Percentiles rank a stretch among this genome's conserved stretches.
These are phyloP conservation scores for Ascochyta fabae DNA, from an alignment of 2,329 filamentous ascomycete species.

Conservation along the genomic window DNA sequence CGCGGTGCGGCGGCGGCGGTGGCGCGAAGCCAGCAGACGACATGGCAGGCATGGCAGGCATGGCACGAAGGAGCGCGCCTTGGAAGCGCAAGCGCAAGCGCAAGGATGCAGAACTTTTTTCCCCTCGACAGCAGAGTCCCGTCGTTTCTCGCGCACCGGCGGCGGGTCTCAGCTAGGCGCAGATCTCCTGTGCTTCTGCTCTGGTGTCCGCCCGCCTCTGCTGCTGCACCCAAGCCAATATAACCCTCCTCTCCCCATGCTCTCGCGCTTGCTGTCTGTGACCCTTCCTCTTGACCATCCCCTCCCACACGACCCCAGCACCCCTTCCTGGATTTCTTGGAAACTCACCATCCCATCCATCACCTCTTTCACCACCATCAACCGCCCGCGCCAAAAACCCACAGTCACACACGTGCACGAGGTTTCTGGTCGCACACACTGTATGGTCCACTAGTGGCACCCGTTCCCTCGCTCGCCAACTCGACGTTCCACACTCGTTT, in stretches of 20 bases:
- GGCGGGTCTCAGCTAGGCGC: slow-evolving; percentile 25
- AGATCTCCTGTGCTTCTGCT: slow-evolving; percentile 12
- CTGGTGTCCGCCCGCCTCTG: slow-evolving; percentile 1
- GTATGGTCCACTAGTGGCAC: slow-evolving; percentile 30
- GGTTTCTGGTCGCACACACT: slow-evolving; percentile 19
- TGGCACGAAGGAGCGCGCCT: slow-evolving; percentile 23
- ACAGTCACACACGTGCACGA: slow-evolving; percentile 35
- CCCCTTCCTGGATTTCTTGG: neutral
- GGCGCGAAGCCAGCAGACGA: slow-evolving; percentile 33
- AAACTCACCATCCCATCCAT: too few relatives aligned
- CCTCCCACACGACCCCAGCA: slow-evolving; percentile 13
- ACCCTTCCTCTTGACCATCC: slow-evolving; percentile 15
- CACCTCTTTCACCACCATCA: too few relatives aligned
- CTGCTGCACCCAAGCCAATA: slow-evolving; percentile 32
- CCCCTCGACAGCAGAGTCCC: slow-evolving; percentile 26
- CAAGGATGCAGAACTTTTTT: slow-evolving; percentile 20
- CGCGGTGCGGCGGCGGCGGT: slow-evolving; percentile 9
- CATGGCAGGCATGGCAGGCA: slow-evolving; percentile 29
- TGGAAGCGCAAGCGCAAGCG: slow-evolving; percentile 19
- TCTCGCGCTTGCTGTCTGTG: slow-evolving; percentile 21
- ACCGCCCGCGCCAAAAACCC: too few relatives aligned
- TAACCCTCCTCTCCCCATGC: slow-evolving; percentile 30
- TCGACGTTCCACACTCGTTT: slow-evolving; percentile 43
- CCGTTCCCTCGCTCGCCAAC: slow-evolving; percentile 31
- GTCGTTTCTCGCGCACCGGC: slow-evolving; percentile 32